Conservation (phyloP, 306 rosid genomes). For the Comarum palustre region DNA sequence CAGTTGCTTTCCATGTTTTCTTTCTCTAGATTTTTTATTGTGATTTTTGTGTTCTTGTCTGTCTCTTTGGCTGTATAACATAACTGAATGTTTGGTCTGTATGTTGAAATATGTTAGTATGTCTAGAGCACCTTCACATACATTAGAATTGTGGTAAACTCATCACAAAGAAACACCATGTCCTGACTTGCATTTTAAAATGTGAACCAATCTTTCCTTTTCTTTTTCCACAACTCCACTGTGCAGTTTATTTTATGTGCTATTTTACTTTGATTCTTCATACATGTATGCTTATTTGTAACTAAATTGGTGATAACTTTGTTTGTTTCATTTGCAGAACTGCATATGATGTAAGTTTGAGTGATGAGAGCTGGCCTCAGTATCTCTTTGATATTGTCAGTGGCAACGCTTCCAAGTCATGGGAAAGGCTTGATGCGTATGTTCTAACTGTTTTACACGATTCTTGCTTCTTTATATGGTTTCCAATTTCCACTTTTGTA, state of each 20-base stretch:
- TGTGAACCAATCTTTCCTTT: neutral
- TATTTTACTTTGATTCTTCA: neutral
- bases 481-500: slow-evolving; percentile 4
- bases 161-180: neutral
- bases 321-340: slow-evolving; percentile 45
- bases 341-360: slow-evolving; percentile 79
- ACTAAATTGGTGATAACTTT: neutral
- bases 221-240: neutral
- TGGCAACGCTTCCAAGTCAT: slow-evolving; percentile 72
- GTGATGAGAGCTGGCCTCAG: slow-evolving; percentile 76
- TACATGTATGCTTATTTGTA: neutral
- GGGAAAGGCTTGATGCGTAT: slow-evolving; percentile 99
- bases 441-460: slow-evolving; percentile 23
- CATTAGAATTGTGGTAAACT: neutral
- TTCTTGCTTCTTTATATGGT: slow-evolving; percentile 19
- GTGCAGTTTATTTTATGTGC: neutral
- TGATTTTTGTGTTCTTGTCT: neutral
- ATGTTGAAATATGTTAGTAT: neutral
- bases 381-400: slow-evolving; percentile 55
- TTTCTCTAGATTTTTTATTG: neutral
- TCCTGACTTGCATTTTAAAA: neutral
- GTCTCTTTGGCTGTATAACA: neutral
- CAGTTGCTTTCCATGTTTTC: neutral
- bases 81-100: neutral
- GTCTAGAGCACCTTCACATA: neutral